Conservation (phyloP, 129 eudicot genomes). For the Oenanthe sinensis region DNA sequence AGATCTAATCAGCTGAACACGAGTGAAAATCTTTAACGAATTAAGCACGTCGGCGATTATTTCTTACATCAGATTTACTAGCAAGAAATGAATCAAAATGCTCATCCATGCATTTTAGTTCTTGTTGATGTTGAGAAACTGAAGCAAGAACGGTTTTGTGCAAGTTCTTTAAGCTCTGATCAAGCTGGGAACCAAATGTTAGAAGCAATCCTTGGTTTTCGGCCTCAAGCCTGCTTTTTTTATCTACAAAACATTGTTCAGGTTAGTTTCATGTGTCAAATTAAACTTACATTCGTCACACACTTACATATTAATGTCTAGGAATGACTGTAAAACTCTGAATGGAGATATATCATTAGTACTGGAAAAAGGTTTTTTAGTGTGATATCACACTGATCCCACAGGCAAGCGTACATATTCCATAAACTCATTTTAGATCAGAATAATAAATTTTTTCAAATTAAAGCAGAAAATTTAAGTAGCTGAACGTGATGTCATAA, state of each 20-base stretch:
- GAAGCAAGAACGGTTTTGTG: constrained; percentile 52
- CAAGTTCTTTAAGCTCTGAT: constrained; percentile 67
- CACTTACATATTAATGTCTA: not conserved
- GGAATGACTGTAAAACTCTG: not conserved
- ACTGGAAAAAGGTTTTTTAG: not conserved
- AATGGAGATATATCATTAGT: not conserved
- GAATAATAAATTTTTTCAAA: not conserved
- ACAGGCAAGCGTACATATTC: not conserved
- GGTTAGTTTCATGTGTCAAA: constrained; percentile 9
- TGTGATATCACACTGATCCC: not conserved
- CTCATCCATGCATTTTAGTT: constrained; percentile 58
- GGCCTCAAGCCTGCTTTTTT: constrained; percentile 63
- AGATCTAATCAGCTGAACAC: not conserved
- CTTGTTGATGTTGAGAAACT: constrained; percentile 66
- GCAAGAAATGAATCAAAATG: constrained; percentile 54
- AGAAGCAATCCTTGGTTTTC: constrained; percentile 59
- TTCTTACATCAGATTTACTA: constrained; percentile 61
- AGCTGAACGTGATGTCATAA: not conserved
- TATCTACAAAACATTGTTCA: constrained; percentile 36
- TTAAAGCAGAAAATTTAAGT: not conserved
- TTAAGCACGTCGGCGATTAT: constrained; percentile 7
- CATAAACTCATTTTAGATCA: not conserved
- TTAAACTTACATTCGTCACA: not conserved
- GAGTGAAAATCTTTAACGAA: constrained; percentile 3
- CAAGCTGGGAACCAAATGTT: constrained; percentile 65